Evolutionary conservation across 495 filamentous ascomycete species (phyloP), one percentile per base, ranked within the genome.

Genomic region (Durotheca rogersii): DNA sequence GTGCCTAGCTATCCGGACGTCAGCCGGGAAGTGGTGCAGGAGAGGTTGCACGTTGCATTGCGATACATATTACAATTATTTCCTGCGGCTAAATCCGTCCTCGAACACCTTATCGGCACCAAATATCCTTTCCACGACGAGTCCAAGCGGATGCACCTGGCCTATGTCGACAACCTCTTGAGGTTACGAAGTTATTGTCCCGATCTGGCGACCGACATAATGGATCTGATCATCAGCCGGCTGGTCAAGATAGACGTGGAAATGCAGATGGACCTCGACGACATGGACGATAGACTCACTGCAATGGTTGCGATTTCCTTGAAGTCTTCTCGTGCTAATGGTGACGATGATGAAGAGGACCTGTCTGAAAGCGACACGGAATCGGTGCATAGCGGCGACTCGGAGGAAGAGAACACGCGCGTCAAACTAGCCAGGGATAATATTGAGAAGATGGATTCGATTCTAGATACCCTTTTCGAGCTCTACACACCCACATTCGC

Each of bases 211-310:
- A 77, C 82, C 11, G 87, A 93, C 42, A 80, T 96, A n/a, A 79
- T 95, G 43, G 81, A 86, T 47, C 69, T 96, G 12, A 83, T 96
- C 31, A 87, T 86, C 7, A 85, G 92, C 27, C 80, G 84, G 41
- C 72, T 96, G 3, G 88, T 96, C 47, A 95, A 93, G 67, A 85
- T 94, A 35, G 93, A 99, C 57, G 87, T 95, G 2, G 88, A 95
- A 62, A 90, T 97, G 63, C 91, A 96, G 66, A 81, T 89, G 7
- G 90, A 97, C 57, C 77, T 96, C 55, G 90, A 96, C 48, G 88
- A 94, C 52, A 69, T 93, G 41, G 75, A 79, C 25, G 77, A 80
- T 46, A 79, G 78, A 35, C 68, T 74, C 36, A 68, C 72, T 3
- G 69, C 74, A 2, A 61, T 68, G 57, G 75, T 75, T 30, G 76